Percentiles rank a stretch among this genome's conserved stretches.
phyloP scores from a whole-genome alignment of 2,329 filamentous ascomycete species.

The Alternaria atra region DNA sequence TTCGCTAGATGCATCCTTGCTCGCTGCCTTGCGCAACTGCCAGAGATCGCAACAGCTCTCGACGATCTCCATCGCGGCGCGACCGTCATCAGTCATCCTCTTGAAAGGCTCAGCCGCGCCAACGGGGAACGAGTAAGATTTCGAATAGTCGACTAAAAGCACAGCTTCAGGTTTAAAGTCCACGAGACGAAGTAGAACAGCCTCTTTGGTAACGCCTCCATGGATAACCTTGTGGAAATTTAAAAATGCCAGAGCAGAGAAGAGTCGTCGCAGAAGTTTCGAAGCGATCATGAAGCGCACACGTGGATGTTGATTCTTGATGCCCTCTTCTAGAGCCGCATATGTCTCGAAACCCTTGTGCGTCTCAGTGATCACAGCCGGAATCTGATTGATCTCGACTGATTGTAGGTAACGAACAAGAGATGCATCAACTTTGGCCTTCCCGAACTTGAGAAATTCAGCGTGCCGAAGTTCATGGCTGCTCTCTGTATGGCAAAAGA shows the following conservation, averaged over 20 bases:
- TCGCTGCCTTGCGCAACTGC: constrained; percentile 23
- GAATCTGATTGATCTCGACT: constrained; percentile 14
- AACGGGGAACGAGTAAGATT: not conserved
- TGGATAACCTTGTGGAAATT: constrained; percentile 27
- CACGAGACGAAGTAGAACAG: constrained; percentile 20
- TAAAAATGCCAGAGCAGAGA: constrained; percentile 25
- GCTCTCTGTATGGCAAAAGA: constrained; percentile 7
- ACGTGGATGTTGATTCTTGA: constrained; percentile 20
- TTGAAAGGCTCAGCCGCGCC: constrained; percentile 12
- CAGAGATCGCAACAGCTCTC: constrained; percentile 31
- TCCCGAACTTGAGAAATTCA: constrained; percentile 23
- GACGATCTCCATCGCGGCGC: constrained; percentile 21
- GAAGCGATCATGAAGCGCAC: constrained; percentile 22
- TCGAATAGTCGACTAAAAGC: constrained; percentile 26
- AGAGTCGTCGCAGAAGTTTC: constrained; percentile 22
- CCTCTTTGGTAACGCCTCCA: constrained; percentile 14
- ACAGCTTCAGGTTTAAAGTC: constrained; percentile 11
- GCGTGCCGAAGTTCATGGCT: constrained; percentile 11
- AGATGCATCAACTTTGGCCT: constrained; percentile 15
- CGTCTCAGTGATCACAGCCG: constrained; percentile 24
- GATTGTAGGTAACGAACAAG: constrained; percentile 23
- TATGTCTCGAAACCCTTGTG: constrained; percentile 23
- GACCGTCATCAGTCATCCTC: constrained; percentile 18
- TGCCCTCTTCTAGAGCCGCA: constrained; percentile 7
- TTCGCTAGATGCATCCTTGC: constrained; percentile 9